phyloP scores from a whole-genome alignment of 805 yeast genomes.

The Spathaspora girioi region DNA sequence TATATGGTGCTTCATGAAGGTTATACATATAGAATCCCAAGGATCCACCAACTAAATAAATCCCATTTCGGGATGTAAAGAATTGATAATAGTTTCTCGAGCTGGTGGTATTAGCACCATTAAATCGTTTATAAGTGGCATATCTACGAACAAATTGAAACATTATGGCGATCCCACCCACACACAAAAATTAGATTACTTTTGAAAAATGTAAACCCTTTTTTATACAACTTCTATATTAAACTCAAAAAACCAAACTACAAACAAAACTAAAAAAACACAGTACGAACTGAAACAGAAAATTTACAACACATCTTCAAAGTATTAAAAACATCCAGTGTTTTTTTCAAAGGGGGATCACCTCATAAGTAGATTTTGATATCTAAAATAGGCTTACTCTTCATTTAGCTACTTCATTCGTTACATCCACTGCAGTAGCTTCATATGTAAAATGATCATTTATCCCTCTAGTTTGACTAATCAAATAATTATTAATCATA shows the following conservation, averaged over 20 bases:
- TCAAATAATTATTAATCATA: conserved; percentile 12
- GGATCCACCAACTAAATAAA: conserved; percentile 29
- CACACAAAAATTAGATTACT: too few species aligned
- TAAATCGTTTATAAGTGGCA: conserved; percentile 36
- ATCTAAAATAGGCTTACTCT: too few species aligned
- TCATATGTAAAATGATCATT: conserved; percentile 31
- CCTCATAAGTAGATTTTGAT: too few species aligned
- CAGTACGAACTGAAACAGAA: background rate
- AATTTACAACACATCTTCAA: background rate
- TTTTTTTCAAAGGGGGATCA: background rate
- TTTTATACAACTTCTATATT: background rate
- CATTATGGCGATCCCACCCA: background rate
- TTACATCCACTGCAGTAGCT: conserved; percentile 8
- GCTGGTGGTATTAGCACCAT: conserved; percentile 1
- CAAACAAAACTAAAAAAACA: background rate
- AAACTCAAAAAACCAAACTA: background rate
- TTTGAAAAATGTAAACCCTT: background rate
- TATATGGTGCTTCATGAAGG: conserved; percentile 77
- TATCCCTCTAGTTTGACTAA: conserved; percentile 18
- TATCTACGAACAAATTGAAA: conserved; percentile 12
- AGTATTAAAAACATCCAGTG: background rate
- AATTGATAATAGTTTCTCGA: conserved; percentile 10
- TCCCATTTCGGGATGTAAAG: conserved; percentile 22
- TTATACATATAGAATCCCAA: conserved; percentile 31
- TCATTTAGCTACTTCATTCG: background rate